Evolutionary conservation across 495 filamentous ascomycete genomes (phyloP), one percentile per base, ranked within the genome.

Genomic region (Lasiosphaeria hispida): DNA sequence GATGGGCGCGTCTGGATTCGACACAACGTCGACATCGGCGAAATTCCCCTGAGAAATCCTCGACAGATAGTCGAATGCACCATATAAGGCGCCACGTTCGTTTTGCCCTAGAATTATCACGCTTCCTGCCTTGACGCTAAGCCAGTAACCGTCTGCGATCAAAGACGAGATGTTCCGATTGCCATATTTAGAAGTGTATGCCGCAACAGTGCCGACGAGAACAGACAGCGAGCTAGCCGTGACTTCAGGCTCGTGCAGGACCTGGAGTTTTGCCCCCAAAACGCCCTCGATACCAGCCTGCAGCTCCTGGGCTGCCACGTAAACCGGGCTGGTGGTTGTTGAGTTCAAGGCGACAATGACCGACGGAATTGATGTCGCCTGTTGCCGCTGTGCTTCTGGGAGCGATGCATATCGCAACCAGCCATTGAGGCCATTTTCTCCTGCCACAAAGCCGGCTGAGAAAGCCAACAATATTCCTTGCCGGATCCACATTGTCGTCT

Each of bases 361-460:
- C 7, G 77, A 72, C 13, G 82, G 82, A 14, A 83, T 57, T 2
- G 42, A 60, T 17, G 62, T 57, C 23, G 63, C 47, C 38, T 57
- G 35, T 18, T 58, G 51, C 41, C 41, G 43, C 19, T 58, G 30
- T 68, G 70, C 41, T 67, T 57, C 34, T 45, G 78, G 73, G 40
- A 87, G 57, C 9, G 77, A 75, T 17, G 85, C 81, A 69, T 88
- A 88, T 45, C 85, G 80, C 38, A 89, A 65, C 86, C 86, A 89
- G 54, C 75, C 85, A 48, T 77, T 71, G 18, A 82, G 67, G 11
- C 86, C 86, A 61, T 82, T 78, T 60, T 89, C 83, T 39, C 81
- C 78, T 34, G 76, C 76, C 13, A 68, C 70, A 43, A 65, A 69
- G 37, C 76, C 62, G 34, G 45, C 33, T 5, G 18, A 40, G 15